Base-by-base conservation (phyloP, 306 rosid genomes). In the Cercis canadensis region DNA sequence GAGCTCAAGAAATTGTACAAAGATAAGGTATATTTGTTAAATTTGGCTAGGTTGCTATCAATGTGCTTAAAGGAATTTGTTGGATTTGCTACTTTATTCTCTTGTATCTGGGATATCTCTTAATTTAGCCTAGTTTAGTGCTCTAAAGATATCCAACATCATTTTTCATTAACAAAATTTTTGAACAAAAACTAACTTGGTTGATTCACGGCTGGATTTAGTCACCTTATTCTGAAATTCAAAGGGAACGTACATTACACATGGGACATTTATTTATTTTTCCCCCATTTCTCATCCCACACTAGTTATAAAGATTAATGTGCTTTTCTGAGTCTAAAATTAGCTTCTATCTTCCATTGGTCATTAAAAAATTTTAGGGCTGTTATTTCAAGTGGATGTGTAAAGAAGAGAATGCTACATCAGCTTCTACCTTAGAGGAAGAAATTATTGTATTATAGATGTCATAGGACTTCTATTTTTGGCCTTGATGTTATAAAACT, bases 1-100 rank as follows among this genome's bases (percentile, higher is more conserved):
- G 86, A 94, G 74, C 96, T 94, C 57, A 94, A 94, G 78, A 88
- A 90, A 63, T 76, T 94, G 72, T 94, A 90, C 69, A 94, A 76
- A 81, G 98, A 89, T 73, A 94, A 89, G 97, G 98, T 92, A 75
- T 7, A 55, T 21, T 7, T 11, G 18, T 9, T 53, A n/a, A 4
- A 61, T 17, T 61, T 61, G 34, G 39, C 37, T 56, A 34, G 8
- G 18, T 51, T 12, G 5, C 9, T 34, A 6, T 19, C 6, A 7
- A 3, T 14, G 17, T 50, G 55, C 9, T 46, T 41, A 16, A 24
- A 24, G 29, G 29, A 24, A 3, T 24, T 24, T 24, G 29, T 3
- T 24, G 29, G 29, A 24, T 24, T 24, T 24, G 29, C 1, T 24
- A 24, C 29, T 24, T 24, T 24, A 24, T 1, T 24, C 29, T 24